These are phyloP conservation scores for Cytospora mali DNA, from an alignment of 2,329 filamentous ascomycete genomes.

Conservation along the genomic window DNA sequence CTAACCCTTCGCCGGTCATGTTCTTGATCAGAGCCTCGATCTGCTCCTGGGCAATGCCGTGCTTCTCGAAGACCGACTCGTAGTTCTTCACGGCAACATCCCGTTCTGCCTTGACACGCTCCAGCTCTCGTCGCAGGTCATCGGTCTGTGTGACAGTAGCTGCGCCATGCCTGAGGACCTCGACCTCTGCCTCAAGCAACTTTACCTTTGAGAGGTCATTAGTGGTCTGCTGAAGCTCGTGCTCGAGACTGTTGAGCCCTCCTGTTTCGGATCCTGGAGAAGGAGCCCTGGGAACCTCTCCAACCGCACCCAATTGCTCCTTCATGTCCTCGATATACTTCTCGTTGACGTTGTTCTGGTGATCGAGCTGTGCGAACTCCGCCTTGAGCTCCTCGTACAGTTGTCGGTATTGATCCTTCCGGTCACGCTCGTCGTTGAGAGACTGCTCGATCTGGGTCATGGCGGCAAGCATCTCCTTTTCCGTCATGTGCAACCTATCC, in stretches of 20 bases:
- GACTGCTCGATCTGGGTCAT: constrained; percentile 31
- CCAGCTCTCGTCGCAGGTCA: constrained; percentile 25
- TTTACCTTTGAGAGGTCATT: constrained; percentile 33
- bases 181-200: constrained; percentile 64
- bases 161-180: constrained; percentile 51
- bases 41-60: constrained; percentile 60
- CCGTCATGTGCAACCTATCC: constrained; percentile 38
- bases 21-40: constrained; percentile 56
- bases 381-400: constrained; percentile 41
- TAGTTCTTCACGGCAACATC: constrained; percentile 57
- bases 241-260: constrained; percentile 51
- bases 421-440: constrained; percentile 34
- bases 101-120: constrained; percentile 23
- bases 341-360: constrained; percentile 52
- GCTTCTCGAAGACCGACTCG: constrained; percentile 61
- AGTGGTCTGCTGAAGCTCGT: constrained; percentile 58
- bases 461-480: constrained; percentile 36
- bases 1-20: constrained; percentile 59
- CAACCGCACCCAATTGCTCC: constrained; percentile 55
- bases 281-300: constrained; percentile 26
- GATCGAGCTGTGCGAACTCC: constrained; percentile 45
- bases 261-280: constrained; percentile 17
- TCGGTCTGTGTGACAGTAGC: constrained; percentile 20
- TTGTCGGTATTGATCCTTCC: constrained; percentile 34
- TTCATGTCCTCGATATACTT: constrained; percentile 60